Evolutionary conservation across 148 eudicot genomes (phyloP), one percentile per base, ranked within the genome.

Genomic region (Chenopodium album): DNA sequence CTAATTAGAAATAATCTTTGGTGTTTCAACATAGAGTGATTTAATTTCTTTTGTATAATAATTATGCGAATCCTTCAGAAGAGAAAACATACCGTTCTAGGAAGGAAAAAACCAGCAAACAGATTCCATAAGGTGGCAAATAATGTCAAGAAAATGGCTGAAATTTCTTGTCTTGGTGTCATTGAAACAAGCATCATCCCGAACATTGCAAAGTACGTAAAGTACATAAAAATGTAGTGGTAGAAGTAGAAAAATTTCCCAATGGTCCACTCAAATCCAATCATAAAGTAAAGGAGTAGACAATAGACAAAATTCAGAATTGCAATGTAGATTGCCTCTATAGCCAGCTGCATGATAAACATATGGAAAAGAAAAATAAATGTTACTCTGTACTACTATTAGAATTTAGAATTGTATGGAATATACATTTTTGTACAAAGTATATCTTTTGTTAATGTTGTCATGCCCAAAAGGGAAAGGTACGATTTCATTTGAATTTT

Each of bases 111-210:
- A 10, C 94, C 94, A 4, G 92, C 81, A 77, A 91, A 91, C 34
- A 91, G 80, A 84, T 90, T 91, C 92, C 94, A 92, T 32, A 92
- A 85, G 82, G 83, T 82, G 44, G 87, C 69, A 82, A 91, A 92
- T 85, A 91, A 91, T 13, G 84, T 71, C 86, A 85, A 79, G 11
- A 81, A 44, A 64, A 92, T 86, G 79, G 91, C 88, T 9, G 88
- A 89, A 65, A 91, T 78, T 71, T 91, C 88, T 48, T 64, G 78
- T 46, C 87, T 76, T 0, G 97, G 94, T 7, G 91, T 92, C 32
- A 90, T 76, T 4, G 94, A 85, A 10, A 90, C 86, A 56, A 87
- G 74, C 94, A 90, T 90, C 97, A 92, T 90, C 1, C 97, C 92
- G 11, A 81, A 92, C 81, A 87, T 20, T 3, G 92, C 84, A 75